phyloP scores from a whole-genome alignment of 257 asterid species.

The Ilex asprella region DNA sequence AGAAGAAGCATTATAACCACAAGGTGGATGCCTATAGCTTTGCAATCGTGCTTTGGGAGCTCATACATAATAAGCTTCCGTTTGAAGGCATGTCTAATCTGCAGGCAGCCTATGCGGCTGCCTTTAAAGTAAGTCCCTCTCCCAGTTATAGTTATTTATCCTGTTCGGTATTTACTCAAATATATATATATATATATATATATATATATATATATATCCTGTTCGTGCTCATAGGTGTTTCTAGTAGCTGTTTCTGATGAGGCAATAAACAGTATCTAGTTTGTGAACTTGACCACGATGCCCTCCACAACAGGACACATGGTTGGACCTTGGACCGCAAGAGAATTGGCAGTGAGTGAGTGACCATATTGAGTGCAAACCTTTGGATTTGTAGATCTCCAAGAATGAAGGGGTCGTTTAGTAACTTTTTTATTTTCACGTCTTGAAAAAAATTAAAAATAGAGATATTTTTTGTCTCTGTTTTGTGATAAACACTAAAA shows the following conservation, averaged over 20 bases:
- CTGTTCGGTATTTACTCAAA: no score
- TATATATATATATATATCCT: neutral
- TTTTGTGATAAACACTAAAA: no score
- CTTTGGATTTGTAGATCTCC: no score
- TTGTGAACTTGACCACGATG: neutral
- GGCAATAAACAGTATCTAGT: neutral
- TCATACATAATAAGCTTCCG: slow-evolving; percentile 71
- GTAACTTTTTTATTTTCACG: no score
- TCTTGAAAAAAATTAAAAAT: no score
- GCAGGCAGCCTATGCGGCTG: slow-evolving; percentile 99
- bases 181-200: neutral
- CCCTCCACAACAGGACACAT: neutral
- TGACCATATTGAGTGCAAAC: no score
- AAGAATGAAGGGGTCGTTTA: no score
- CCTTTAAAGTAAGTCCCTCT: slow-evolving; percentile 60
- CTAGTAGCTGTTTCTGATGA: neutral
- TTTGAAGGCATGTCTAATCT: slow-evolving; percentile 95
- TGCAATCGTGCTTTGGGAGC: slow-evolving; percentile 96
- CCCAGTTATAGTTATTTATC: neutral
- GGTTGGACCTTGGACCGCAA: no score
- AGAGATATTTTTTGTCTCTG: no score
- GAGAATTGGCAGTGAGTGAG: no score
- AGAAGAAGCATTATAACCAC: slow-evolving; percentile 93
- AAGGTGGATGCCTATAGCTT: slow-evolving; percentile 97
- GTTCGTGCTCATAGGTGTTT: neutral